Conservation (phyloP, 345 rosid species). For the Rhizophora mangle region DNA sequence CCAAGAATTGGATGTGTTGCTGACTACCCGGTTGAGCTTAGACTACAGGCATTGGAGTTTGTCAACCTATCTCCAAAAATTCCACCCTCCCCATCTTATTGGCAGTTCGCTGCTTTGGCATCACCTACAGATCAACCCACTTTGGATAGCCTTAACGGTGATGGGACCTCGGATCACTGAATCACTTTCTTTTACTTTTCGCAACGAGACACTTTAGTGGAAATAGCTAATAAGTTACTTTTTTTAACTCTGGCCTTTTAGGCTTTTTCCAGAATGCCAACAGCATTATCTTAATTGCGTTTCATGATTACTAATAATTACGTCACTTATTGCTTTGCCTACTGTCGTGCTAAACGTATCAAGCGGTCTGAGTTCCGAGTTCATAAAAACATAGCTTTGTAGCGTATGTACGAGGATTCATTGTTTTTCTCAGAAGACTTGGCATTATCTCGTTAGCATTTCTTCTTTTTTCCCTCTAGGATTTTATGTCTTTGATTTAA, state of each 20-base stretch:
- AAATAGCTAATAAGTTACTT: background rate
- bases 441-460: too few relatives aligned
- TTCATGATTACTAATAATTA: background rate
- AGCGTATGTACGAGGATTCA: too few relatives aligned
- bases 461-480: too few relatives aligned
- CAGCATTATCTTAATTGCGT: background rate
- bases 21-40: slow-evolving; percentile 71
- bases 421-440: too few relatives aligned
- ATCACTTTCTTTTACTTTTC: slow-evolving; percentile 5
- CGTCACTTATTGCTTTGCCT: too few relatives aligned
- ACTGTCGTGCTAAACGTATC: too few relatives aligned
- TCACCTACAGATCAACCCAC: slow-evolving; percentile 23
- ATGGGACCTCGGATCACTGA: slow-evolving; percentile 1
- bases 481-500: too few relatives aligned
- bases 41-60: slow-evolving; percentile 78
- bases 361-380: too few relatives aligned
- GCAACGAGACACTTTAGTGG: slow-evolving; percentile 4
- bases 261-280: background rate
- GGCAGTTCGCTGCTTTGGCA: slow-evolving; percentile 12
- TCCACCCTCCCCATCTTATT: slow-evolving; percentile 26
- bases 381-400: too few relatives aligned
- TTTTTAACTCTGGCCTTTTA: slow-evolving; percentile 1
- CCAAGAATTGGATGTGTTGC: slow-evolving; percentile 88
- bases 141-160: slow-evolving; percentile 2
- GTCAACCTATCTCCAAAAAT: slow-evolving; percentile 68